Percentiles rank a stretch among this genome's conserved stretches.
These are phyloP conservation scores for Botrytis tulipae DNA, from an alignment of 2,329 filamentous ascomycete genomes.

Conservation along the genomic window DNA sequence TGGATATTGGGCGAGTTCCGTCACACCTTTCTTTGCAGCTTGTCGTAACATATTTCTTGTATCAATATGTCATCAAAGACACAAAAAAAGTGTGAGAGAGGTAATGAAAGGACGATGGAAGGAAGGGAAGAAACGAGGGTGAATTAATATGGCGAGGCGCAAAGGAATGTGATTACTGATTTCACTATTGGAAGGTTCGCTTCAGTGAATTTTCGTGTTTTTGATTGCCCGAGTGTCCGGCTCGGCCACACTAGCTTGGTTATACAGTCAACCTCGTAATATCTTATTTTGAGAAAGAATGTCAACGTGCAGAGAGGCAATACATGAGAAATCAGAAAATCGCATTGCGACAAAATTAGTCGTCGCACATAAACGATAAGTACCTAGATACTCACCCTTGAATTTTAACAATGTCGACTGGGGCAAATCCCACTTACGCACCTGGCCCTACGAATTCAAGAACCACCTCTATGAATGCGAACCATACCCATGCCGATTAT, in stretches of 20 bases:
- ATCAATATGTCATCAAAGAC: constrained; percentile 14
- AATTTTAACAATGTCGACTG: constrained; percentile 36
- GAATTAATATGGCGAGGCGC: constrained; percentile 8
- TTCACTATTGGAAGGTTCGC: constrained; percentile 15
- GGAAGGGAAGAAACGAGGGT: background rate
- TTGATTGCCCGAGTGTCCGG: constrained; percentile 20
- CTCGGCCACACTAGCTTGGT: constrained; percentile 17
- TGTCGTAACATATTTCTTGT: constrained; percentile 50
- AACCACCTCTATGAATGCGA: constrained; percentile 34
- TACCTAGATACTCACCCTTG: background rate
- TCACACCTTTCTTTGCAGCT: constrained; percentile 57
- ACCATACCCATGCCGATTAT: constrained; percentile 32
- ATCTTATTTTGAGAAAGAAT: constrained; percentile 19
- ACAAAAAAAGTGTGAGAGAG: background rate
- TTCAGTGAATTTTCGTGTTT: constrained; percentile 20
- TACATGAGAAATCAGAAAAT: constrained; percentile 17
- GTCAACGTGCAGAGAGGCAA: constrained; percentile 19
- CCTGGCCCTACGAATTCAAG: constrained; percentile 39
- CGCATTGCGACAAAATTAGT: constrained; percentile 16
- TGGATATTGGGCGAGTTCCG: constrained; percentile 73
- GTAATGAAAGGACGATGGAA: background rate
- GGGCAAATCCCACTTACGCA: constrained; percentile 41
- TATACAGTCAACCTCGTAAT: constrained; percentile 21
- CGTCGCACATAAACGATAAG: constrained; percentile 21
- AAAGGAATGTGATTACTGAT: constrained; percentile 4